These are phyloP conservation scores for Phascolomyces articulosus DNA, from an alignment of 371 early-diverging fungal species.

Conservation along the genomic window DNA sequence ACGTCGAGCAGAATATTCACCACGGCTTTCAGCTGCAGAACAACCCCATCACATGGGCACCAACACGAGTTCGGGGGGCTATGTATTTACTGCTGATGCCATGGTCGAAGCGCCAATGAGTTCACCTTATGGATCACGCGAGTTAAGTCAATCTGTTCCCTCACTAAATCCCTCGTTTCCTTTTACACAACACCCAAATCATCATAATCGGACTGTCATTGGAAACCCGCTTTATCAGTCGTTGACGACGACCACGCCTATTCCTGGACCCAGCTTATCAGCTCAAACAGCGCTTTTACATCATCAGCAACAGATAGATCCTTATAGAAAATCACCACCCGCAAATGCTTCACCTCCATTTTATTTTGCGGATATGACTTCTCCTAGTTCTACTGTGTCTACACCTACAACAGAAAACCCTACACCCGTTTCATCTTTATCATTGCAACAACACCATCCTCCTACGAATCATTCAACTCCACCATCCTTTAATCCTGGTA, in stretches of 20 bases:
- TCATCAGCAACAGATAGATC: not conserved
- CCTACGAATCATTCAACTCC: not conserved
- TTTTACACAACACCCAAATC: conserved; percentile 6
- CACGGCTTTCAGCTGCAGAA: conserved; percentile 4
- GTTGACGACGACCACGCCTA: too few relatives aligned
- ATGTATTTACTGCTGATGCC: not conserved
- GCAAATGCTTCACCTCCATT: conserved; percentile 10
- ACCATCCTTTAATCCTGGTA: conserved; percentile 21
- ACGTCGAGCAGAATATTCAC: conserved; percentile 19
- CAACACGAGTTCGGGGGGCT: not conserved
- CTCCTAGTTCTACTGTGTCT: conserved; percentile 12
- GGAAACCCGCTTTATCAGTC: conserved; percentile 1
- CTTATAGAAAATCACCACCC: not conserved
- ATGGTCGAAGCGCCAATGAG: not conserved
- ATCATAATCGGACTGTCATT: conserved; percentile 7
- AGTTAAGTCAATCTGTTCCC: conserved; percentile 14
- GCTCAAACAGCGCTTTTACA: conserved; percentile 9
- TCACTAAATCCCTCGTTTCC: conserved; percentile 3
- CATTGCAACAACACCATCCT: not conserved
- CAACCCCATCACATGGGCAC: not conserved
- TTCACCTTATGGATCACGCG: conserved; percentile 2
- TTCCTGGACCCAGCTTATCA: conserved; percentile 4
- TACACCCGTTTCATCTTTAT: not conserved
- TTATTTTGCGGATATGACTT: conserved; percentile 13
- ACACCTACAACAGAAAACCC: conserved; percentile 15